Evolutionary conservation across 2,329 filamentous ascomycete species (phyloP).

Genomic region (Arachnopeziza araneosa): DNA sequence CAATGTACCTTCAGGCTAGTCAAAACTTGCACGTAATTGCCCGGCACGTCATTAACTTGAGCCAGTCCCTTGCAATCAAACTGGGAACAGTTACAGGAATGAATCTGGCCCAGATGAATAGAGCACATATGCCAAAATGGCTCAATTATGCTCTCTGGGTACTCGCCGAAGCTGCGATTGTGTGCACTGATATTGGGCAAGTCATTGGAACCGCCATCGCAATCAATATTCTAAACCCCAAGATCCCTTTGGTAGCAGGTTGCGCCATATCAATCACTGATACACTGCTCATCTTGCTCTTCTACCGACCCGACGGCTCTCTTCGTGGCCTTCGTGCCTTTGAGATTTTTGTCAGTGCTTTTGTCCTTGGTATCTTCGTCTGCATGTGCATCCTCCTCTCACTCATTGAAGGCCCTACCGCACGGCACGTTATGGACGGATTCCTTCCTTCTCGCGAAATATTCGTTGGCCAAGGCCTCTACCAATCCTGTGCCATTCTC

Average conservation of each 20-base stretch:
- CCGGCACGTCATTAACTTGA: background rate
- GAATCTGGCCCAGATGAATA: conserved; percentile 7
- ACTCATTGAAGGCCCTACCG: conserved; percentile 46
- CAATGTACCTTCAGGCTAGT: conserved; percentile 41
- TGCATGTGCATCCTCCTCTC: conserved; percentile 66
- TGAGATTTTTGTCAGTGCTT: conserved; percentile 53
- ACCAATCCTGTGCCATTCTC: conserved; percentile 68
- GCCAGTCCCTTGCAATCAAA: conserved; percentile 45
- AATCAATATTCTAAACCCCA: conserved; percentile 56
- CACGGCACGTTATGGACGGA: conserved; percentile 54
- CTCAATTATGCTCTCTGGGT: background rate
- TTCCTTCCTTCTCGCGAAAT: conserved; percentile 56
- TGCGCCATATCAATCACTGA: conserved; percentile 63
- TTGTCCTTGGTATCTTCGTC: conserved; percentile 60
- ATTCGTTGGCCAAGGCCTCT: conserved; percentile 51
- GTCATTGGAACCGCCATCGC: conserved; percentile 69
- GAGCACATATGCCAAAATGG: background rate
- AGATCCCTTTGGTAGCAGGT: conserved; percentile 58
- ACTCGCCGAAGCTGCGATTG: conserved; percentile 5
- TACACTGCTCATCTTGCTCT: conserved; percentile 60
- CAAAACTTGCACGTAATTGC: background rate
- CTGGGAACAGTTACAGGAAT: conserved; percentile 33
- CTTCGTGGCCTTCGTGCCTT: conserved; percentile 54
- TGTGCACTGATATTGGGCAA: conserved; percentile 30
- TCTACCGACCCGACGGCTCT: conserved; percentile 53